Percentiles rank a stretch among this genome's conserved stretches.
These are phyloP conservation scores for Lablab purpureus DNA, from an alignment of 306 rosid species.

Conservation along the genomic window DNA sequence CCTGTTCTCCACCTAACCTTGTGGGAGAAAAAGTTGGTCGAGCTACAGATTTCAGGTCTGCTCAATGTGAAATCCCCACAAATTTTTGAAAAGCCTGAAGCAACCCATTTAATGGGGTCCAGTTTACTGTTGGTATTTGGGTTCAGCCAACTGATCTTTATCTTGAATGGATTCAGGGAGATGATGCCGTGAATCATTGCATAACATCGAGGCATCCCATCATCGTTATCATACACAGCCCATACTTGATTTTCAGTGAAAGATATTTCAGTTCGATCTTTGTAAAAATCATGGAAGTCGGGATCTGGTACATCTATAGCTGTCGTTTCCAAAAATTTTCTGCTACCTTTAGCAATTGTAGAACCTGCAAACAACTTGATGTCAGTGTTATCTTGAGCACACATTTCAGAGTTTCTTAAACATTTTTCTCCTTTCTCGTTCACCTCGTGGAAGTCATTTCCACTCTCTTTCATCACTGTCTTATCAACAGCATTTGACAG, in stretches of 20 bases:
- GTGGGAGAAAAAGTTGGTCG: constrained; percentile 79
- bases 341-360: constrained; percentile 20
- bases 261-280: constrained; percentile 72
- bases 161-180: constrained; percentile 71
- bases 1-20: constrained; percentile 78
- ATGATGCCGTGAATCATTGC: constrained; percentile 67
- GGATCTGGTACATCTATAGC: constrained; percentile 75
- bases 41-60: constrained; percentile 57
- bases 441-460: constrained; percentile 32
- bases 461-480: constrained; percentile 39
- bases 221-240: constrained; percentile 79
- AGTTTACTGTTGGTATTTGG: constrained; percentile 68
- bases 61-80: constrained; percentile 80
- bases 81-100: constrained; percentile 75
- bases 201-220: constrained; percentile 95
- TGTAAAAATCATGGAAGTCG: constrained; percentile 86
- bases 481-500: constrained; percentile 51
- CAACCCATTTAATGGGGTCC: constrained; percentile 68
- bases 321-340: constrained; percentile 50
- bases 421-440: constrained; percentile 34
- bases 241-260: constrained; percentile 79
- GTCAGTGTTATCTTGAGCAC: constrained; percentile 38
- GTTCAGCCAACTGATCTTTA: constrained; percentile 77
- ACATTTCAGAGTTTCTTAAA: constrained; percentile 34
- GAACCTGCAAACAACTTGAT: constrained; percentile 29